These are phyloP conservation scores for Aspergillus arachidicola DNA, from an alignment of 2,329 filamentous ascomycete species.

Conservation along the genomic window DNA sequence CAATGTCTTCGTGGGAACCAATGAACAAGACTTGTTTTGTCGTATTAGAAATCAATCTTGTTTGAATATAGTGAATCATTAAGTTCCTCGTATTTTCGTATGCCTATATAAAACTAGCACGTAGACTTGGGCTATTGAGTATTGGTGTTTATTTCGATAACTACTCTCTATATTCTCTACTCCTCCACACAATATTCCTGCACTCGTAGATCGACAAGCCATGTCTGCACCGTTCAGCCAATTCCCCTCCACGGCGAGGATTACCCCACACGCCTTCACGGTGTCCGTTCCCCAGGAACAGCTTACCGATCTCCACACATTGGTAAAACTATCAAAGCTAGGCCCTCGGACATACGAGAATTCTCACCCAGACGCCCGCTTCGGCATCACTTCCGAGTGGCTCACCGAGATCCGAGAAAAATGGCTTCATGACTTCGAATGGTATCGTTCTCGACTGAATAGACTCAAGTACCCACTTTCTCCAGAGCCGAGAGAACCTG, in stretches of 20 bases:
- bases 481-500: neutral
- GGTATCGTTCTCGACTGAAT: constrained; percentile 38
- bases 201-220: neutral
- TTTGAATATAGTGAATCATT: neutral
- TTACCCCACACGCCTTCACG: constrained; percentile 47
- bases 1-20: neutral
- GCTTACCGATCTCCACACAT: constrained; percentile 49
- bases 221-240: constrained; percentile 31
- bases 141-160: too few relatives aligned
- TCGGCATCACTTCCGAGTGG: constrained; percentile 54
- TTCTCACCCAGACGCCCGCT: constrained; percentile 42
- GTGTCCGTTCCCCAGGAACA: constrained; percentile 47
- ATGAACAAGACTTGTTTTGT: neutral
- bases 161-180: neutral
- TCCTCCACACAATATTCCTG: neutral
- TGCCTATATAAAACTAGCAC: neutral
- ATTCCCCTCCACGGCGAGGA: constrained; percentile 38
- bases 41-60: neutral
- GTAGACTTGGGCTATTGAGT: neutral
- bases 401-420: constrained; percentile 43
- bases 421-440: constrained; percentile 53
- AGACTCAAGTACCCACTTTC: neutral
- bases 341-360: constrained; percentile 55
- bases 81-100: neutral
- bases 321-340: constrained; percentile 53